Base-by-base conservation (phyloP, 78 protist genomes). In the Trichosphaerium sp. region DNA sequence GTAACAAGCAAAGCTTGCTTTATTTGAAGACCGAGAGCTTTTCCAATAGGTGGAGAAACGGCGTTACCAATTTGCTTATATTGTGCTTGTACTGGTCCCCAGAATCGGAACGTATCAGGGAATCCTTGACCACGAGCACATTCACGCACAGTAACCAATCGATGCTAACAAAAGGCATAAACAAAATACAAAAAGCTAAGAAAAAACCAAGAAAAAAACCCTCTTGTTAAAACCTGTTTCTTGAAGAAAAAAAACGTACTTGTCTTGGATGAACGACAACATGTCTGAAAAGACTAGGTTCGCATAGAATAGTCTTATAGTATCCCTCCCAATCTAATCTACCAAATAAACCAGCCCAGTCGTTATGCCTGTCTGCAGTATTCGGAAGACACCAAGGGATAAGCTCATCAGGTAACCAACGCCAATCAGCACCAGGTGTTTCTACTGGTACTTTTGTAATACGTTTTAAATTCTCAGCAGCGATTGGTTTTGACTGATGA, bases 31-130 rank as follows among this genome's bases (percentile, higher is more conserved):
- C 61, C 64, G 37, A 69, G 29, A 38, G 40, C 42, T 4, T 1
- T 1, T 6, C 12, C 63, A 47, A 69, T 29, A 12, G 74, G 74
- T 7, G 74, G 74, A 12, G 74, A 63, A 40, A 69, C 64, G 63
- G 74, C 74, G 44, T 69, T 69, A 38, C 74, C 74, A 18, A 69
- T 7, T 47, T 69, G 74, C 26, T 4, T 35, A 12, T n/a, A n/a
- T n/a, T n/a, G n/a, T n/a, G n/a, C n/a, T n/a, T n/a, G n/a, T n/a
- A n/a, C n/a, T n/a, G n/a, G n/a, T n/a, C 25, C 42, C 18, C 5
- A 6, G 44, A 56, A 28, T 23, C 26, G 7, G 58, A 56, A 69
- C 42, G 4, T 1, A 49, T 69, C 74, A n/a, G 74, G 74, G 63
- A 69, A 69, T 29, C 74, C 74, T 15, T 56, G 60, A 25, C 56